These are phyloP conservation scores for Lagenidium giganteum DNA, from an alignment of 352 stramenopile genomes.

Conservation along the genomic window DNA sequence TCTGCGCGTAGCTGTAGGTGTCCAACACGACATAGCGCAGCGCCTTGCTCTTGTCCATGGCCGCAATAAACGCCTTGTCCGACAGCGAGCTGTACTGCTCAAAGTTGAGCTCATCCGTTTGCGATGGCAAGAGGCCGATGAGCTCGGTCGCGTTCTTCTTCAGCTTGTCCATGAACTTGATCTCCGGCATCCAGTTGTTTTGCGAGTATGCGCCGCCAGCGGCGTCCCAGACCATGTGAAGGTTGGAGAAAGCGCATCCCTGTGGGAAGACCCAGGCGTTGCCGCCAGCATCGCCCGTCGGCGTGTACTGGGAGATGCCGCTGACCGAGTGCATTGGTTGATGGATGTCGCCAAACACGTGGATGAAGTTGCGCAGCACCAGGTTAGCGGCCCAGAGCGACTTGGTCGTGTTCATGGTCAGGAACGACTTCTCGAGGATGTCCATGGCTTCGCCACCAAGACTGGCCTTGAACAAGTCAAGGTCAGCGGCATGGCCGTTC, in stretches of 20 bases:
- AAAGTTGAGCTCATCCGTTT: slow-evolving; percentile 14
- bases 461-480: slow-evolving; percentile 32
- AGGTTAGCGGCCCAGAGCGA: slow-evolving; percentile 53
- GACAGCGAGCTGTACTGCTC: slow-evolving; percentile 5
- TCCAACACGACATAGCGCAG: slow-evolving; percentile 16
- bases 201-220: slow-evolving; percentile 49
- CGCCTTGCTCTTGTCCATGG: background rate
- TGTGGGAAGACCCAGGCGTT: slow-evolving; percentile 51
- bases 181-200: slow-evolving; percentile 25
- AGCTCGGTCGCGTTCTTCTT: slow-evolving; percentile 42
- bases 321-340: slow-evolving; percentile 45
- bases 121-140: slow-evolving; percentile 4
- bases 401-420: slow-evolving; percentile 48
- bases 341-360: slow-evolving; percentile 56
- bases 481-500: slow-evolving; percentile 25
- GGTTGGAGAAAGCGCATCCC: slow-evolving; percentile 50
- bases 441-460: slow-evolving; percentile 33
- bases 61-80: slow-evolving; percentile 15
- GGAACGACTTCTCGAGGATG: slow-evolving; percentile 31
- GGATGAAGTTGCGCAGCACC: slow-evolving; percentile 52
- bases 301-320: slow-evolving; percentile 27
- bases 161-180: slow-evolving; percentile 13
- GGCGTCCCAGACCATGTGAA: slow-evolving; percentile 64
- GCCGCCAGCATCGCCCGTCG: slow-evolving; percentile 43
- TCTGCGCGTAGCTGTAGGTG: slow-evolving; percentile 20